phyloP scores from a whole-genome alignment of 352 stramenopile species.

The Globisporangium cylindrosporum region DNA sequence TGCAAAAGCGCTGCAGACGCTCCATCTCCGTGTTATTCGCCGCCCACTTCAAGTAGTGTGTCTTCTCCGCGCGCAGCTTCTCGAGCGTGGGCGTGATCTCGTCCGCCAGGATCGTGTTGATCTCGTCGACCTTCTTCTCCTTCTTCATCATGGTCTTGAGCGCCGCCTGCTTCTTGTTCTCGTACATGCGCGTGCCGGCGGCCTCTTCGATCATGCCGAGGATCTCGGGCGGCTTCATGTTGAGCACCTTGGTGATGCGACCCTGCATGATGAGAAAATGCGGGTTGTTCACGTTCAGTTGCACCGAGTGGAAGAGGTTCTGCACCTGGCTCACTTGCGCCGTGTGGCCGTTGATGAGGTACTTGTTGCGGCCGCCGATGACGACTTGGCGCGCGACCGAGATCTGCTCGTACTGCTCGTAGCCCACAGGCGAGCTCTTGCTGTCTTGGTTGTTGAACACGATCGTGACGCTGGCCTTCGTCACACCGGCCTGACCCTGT shows the following conservation, averaged over 20 bases:
- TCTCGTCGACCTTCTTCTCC: conserved; percentile 99
- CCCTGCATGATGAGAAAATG: conserved; percentile 99
- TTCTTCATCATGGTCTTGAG: conserved; percentile 99
- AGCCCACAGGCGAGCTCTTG: conserved; percentile 91
- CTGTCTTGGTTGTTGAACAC: conserved; percentile 99
- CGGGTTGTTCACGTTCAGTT: conserved; percentile 99
- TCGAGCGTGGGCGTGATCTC: conserved; percentile 99
- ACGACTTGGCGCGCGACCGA: conserved; percentile 98
- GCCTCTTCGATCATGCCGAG: conserved; percentile 99
- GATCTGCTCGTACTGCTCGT: conserved; percentile 98
- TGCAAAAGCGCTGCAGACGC: conserved; percentile 95
- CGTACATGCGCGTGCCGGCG: conserved; percentile 99
- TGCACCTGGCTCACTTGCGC: conserved; percentile 97
- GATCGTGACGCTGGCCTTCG: conserved; percentile 98
- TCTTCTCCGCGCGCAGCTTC: conserved; percentile 95
- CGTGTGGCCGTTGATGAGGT: conserved; percentile 98
- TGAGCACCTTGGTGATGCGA: conserved; percentile 98
- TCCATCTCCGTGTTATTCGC: conserved; percentile 99
- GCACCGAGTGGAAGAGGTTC: conserved; percentile 99
- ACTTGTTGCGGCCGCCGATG: conserved; percentile 99
- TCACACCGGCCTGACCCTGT: conserved; percentile 98
- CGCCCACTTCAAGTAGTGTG: conserved; percentile 97
- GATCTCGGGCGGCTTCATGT: conserved; percentile 99
- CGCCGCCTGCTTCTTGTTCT: conserved; percentile 98
- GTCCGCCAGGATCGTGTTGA: conserved; percentile 97